Conservation (phyloP, 148 eudicot species). For the Euryodendron excelsum region DNA sequence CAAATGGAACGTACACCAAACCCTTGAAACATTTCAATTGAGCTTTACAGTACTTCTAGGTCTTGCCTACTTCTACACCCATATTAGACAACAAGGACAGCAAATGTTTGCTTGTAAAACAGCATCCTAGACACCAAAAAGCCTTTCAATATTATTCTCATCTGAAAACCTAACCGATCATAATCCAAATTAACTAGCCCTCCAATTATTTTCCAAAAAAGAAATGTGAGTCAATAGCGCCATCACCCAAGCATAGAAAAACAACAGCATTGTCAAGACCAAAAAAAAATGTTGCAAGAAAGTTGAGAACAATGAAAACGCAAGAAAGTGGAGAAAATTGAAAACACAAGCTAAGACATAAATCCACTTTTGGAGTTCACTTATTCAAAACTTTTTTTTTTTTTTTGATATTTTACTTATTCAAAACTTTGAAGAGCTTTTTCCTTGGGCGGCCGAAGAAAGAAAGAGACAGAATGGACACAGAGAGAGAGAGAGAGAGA, state of each 20-base stretch:
- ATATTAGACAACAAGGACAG: too few species aligned
- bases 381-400: constrained; percentile 11
- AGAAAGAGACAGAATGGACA: background rate
- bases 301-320: background rate
- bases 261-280: background rate
- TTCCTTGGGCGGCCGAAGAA: constrained; percentile 42
- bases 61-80: too few species aligned
- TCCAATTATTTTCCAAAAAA: background rate
- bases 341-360: constrained; percentile 11
- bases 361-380: constrained; percentile 18
- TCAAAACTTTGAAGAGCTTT: constrained; percentile 15
- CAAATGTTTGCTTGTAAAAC: too few species aligned
- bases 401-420: background rate
- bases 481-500: background rate
- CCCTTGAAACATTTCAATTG: too few species aligned
- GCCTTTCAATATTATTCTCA: too few species aligned
- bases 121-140: too few species aligned
- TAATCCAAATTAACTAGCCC: too few species aligned
- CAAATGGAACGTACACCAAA: too few species aligned
- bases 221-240: background rate
- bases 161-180: too few species aligned
- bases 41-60: too few species aligned
- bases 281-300: background rate
- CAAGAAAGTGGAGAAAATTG: background rate
- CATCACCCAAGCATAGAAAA: background rate